Percentiles rank a stretch among this genome's conserved stretches.
These are phyloP conservation scores for Sporothrix pseudoabietina DNA, from an alignment of 2,329 filamentous ascomycete species.

Conservation along the genomic window DNA sequence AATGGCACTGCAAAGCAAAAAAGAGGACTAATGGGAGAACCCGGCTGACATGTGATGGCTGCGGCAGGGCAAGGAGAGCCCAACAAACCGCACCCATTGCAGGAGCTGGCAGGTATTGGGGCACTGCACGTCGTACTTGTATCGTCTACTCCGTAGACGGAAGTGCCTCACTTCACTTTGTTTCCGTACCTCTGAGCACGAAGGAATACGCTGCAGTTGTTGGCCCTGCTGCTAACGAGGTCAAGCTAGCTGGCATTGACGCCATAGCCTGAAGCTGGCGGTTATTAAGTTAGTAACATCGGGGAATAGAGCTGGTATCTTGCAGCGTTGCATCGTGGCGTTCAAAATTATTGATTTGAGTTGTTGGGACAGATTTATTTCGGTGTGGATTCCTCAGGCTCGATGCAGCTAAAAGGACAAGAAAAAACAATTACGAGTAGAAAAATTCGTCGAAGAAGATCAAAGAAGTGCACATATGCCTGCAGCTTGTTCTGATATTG, in stretches of 20 bases:
- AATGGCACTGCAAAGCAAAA: not conserved
- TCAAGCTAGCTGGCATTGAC: not conserved
- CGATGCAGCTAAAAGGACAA: not conserved
- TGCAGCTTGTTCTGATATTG: not conserved
- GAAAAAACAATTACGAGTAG: not conserved
- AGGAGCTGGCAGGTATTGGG: no score
- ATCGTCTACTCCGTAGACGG: not conserved
- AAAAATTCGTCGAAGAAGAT: not conserved
- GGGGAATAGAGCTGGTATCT: not conserved
- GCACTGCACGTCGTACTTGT: no score
- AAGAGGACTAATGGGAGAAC: not conserved
- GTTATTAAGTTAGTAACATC: not conserved
- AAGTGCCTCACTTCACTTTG: not conserved
- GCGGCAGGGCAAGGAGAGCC: no score
- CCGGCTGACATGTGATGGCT: slow-evolving; percentile 16
- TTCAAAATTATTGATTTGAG: slow-evolving; percentile 1
- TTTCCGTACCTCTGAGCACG: not conserved
- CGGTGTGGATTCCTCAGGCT: not conserved
- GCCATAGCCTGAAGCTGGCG: not conserved
- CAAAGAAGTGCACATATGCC: not conserved
- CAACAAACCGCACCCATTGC: no score
- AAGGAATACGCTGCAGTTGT: not conserved
- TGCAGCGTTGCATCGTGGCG: slow-evolving; percentile 11
- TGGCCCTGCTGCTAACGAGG: not conserved
- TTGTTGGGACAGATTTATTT: not conserved